Evolutionary conservation across 2,329 filamentous ascomycete genomes (phyloP).

Genomic region (Colletotrichum sp.): DNA sequence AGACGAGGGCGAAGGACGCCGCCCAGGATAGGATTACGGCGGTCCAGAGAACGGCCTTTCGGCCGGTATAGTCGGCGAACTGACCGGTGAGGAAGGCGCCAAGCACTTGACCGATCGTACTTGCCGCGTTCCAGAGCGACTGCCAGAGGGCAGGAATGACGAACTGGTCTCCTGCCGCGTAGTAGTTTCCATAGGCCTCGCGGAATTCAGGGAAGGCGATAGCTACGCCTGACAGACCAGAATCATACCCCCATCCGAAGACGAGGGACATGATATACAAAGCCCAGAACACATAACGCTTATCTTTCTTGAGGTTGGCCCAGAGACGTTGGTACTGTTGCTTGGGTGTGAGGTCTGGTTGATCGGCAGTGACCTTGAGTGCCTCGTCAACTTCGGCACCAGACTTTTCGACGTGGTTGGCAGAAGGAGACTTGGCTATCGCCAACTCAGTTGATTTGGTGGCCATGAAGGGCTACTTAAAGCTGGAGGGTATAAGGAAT

Average conservation of each 20-base stretch:
- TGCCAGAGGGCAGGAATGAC: conserved; percentile 41
- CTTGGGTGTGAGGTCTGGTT: conserved; percentile 25
- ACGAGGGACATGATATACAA: conserved; percentile 36
- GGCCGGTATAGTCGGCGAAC: conserved; percentile 28
- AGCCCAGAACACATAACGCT: conserved; percentile 29
- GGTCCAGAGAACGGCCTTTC: conserved; percentile 26
- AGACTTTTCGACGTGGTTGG: conserved; percentile 3
- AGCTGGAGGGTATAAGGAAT: background rate
- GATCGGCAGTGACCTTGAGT: background rate
- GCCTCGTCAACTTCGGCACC: background rate
- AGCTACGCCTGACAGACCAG: conserved; percentile 37
- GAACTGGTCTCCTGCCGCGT: conserved; percentile 29
- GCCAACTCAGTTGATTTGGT: background rate
- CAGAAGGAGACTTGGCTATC: background rate
- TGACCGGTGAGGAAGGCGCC: conserved; percentile 30
- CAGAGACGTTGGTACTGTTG: conserved; percentile 31
- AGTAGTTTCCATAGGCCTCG: conserved; percentile 37
- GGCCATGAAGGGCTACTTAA: background rate
- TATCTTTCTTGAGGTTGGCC: conserved; percentile 32
- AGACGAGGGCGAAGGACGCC: conserved; percentile 31
- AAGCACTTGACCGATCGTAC: conserved; percentile 35
- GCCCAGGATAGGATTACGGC: conserved; percentile 27
- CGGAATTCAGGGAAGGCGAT: conserved; percentile 39
- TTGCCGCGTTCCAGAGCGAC: conserved; percentile 40
- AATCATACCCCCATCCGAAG: conserved; percentile 39